Evolutionary conservation across 2,329 filamentous ascomycete species (phyloP).

Genomic region (Calycina herbarum): DNA sequence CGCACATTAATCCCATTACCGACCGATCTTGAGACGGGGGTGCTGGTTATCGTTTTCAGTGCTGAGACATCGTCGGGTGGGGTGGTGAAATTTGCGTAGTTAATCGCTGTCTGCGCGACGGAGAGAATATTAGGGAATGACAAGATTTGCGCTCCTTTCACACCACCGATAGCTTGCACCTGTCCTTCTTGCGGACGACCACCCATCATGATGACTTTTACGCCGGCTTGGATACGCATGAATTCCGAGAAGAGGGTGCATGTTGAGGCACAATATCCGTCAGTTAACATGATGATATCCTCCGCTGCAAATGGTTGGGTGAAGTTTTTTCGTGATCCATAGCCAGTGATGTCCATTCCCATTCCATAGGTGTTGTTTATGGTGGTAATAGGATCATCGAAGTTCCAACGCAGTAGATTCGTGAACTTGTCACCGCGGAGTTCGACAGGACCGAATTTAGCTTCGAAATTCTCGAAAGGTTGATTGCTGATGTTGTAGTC

Average conservation of each 20-base stretch:
- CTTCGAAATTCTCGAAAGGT: conserved; percentile 18
- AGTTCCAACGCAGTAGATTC: conserved; percentile 18
- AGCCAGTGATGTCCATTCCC: conserved; percentile 32
- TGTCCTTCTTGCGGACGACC: conserved; percentile 54
- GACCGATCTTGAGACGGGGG: conserved; percentile 28
- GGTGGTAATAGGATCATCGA: conserved; percentile 30
- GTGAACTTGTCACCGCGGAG: conserved; percentile 18
- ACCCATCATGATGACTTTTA: conserved; percentile 59
- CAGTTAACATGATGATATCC: conserved; percentile 46
- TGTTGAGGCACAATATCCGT: conserved; percentile 60
- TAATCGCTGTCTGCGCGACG: conserved; percentile 21
- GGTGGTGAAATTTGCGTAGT: background rate
- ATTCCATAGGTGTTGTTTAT: conserved; percentile 14
- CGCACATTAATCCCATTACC: conserved; percentile 44
- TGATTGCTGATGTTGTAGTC: conserved; percentile 26
- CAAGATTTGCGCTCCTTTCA: conserved; percentile 53
- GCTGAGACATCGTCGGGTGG: conserved; percentile 22
- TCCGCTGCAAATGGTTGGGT: conserved; percentile 39
- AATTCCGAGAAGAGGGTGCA: conserved; percentile 59
- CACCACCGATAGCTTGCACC: conserved; percentile 67
- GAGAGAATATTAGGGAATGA: conserved; percentile 24
- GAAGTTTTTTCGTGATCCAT: conserved; percentile 24
- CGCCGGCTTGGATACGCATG: conserved; percentile 51
- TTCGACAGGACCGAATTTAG: conserved; percentile 17
- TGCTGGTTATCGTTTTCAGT: conserved; percentile 22